A percentile compares a stretch with the other conserved stretches of the same genome.
phyloP scores from a whole-genome alignment of 1,139 yeast species.

The Scheffersomyces illinoinensis region DNA sequence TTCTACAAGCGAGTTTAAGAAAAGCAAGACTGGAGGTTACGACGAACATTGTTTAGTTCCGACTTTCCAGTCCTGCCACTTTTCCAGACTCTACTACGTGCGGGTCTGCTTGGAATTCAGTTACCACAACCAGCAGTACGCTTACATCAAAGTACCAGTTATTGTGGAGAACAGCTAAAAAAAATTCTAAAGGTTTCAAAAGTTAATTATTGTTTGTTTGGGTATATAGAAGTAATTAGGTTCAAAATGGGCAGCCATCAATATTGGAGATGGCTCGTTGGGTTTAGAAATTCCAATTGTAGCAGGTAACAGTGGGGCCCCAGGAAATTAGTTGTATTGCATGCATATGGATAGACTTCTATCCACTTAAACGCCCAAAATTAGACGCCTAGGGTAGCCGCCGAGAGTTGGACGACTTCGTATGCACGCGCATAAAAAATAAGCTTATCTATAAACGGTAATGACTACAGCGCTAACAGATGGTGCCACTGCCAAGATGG shows the following conservation, averaged over 20 bases:
- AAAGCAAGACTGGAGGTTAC: conserved; percentile 14
- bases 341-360: too few species aligned
- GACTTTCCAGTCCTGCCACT: conserved; percentile 12
- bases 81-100: conserved; percentile 13
- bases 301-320: not conserved
- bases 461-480: not conserved
- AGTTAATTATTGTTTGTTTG: not conserved
- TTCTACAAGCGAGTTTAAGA: not conserved
- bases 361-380: too few species aligned
- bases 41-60: conserved; percentile 11
- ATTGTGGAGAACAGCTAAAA: not conserved
- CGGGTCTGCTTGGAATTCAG: conserved; percentile 2
- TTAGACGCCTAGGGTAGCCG: too few species aligned
- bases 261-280: not conserved
- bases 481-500: not conserved
- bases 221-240: not conserved
- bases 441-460: not conserved
- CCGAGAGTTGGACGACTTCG: not conserved
- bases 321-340: not conserved
- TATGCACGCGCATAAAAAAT: not conserved
- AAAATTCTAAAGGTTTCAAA: not conserved
- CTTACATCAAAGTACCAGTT: conserved; percentile 1
- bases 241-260: not conserved
- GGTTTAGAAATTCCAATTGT: not conserved
- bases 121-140: not conserved